Evolutionary conservation across 1,284 basidiomycete species (phyloP), one percentile per base, ranked within the genome.

Genomic region (Phylloporus sp.): DNA sequence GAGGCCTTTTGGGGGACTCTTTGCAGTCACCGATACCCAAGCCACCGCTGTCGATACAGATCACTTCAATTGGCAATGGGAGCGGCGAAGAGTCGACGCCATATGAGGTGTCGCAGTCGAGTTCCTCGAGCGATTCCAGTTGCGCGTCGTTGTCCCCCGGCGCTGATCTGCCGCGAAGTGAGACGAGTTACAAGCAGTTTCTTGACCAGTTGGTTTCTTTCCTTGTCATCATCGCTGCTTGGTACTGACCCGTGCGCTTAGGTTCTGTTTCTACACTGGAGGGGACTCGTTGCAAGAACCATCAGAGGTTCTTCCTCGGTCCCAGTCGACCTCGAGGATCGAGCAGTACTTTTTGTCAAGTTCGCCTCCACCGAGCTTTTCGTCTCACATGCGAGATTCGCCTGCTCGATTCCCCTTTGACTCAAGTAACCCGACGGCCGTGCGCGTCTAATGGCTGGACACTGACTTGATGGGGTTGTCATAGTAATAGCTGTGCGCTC

Each of bases 251-350:
- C 17, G 49, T 47, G 24, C 24, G 37, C 42, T 29, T 64, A 92
- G 91, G 68, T 92, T 90, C 74, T 92, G 91, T 79, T 93, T 92
- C 76, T 93, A 85, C 75, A 92, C 91, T 1, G 90, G 90, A 13
- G 62, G 75, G 22, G 78, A 78, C 24, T 66, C 78, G 4, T 53
- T 73, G 58, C 74, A 75, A 46, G 71, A 72, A n/a, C 66, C 73
- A 5, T 64, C 76, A 13, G 78, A 78, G 44, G 58, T 55, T 7
- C 69, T 85, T 18, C 79, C 83, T 31, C 83, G 86, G 47, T 83
- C 86, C 46, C 84, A 84, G 24, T 86, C 86, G 10, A 80, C 79
- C 8, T 86, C 85, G 34, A 86, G 82, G 68, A 77, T 89, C 18
- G 85, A 86, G 63, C 84, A 79, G 49, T 77, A 84, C 55, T 69